Conservation (phyloP, 108 stramenopile genomes). For the Licmophora abbreviata region DNA sequence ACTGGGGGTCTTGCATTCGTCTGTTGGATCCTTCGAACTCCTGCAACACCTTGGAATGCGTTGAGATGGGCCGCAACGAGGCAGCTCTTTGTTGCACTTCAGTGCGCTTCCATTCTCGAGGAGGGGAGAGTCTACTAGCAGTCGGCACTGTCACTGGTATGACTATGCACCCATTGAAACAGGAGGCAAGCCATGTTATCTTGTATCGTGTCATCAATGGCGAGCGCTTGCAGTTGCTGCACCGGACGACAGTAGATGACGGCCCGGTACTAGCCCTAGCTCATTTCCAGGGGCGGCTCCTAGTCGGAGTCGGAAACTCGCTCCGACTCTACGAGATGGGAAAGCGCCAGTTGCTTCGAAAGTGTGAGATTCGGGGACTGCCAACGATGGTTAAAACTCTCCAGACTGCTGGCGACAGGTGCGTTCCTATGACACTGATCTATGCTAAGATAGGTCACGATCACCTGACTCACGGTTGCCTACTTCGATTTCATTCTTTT, state of each 20-base stretch:
- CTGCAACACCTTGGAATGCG: constrained; percentile 72
- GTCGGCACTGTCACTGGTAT: constrained; percentile 91
- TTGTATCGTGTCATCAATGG: constrained; percentile 84
- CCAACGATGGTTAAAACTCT: constrained; percentile 85
- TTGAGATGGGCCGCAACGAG: constrained; percentile 90
- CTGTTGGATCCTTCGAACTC: constrained; percentile 79
- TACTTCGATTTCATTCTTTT: too few species aligned
- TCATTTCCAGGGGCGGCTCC: constrained; percentile 89
- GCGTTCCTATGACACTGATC: constrained; percentile 15
- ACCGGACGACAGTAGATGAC: constrained; percentile 90
- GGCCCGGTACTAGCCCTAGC: constrained; percentile 84
- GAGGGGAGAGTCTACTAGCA: constrained; percentile 90
- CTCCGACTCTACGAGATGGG: constrained; percentile 95
- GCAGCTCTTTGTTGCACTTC: constrained; percentile 90
- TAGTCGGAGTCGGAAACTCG: constrained; percentile 86
- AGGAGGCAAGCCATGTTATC: constrained; percentile 55
- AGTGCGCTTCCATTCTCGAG: constrained; percentile 84
- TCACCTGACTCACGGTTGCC: too few species aligned
- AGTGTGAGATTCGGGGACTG: constrained; percentile 86
- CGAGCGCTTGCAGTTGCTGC: constrained; percentile 82
- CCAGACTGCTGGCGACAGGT: constrained; percentile 81
- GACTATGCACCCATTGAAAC: constrained; percentile 78
- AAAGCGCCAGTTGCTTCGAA: constrained; percentile 92
- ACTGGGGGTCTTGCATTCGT: constrained; percentile 95
- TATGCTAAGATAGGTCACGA: background rate